A percentile compares a stretch with the other conserved stretches of the same genome.
Conservation (phyloP, 164 flowering plant species). For the Berberis vulgaris region DNA sequence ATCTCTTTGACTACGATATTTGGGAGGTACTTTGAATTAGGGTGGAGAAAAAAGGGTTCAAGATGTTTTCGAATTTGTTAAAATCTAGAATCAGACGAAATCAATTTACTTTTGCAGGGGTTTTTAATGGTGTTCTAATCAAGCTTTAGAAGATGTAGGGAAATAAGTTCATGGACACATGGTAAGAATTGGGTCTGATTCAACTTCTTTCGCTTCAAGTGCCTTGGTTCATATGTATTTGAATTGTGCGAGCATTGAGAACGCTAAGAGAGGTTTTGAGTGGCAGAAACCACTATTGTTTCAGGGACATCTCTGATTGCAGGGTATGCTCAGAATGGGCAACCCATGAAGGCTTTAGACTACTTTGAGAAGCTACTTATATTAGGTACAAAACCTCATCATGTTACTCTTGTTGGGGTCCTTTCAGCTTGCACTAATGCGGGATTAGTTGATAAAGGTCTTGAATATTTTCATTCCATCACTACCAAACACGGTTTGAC, state of each 20-base stretch:
- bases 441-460: conserved; percentile 25
- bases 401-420: conserved; percentile 23
- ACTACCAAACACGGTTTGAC: conserved; percentile 21
- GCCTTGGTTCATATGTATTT: conserved; percentile 28
- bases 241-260: conserved; percentile 24
- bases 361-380: conserved; percentile 23
- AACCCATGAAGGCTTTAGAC: conserved; percentile 20
- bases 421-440: conserved; percentile 32
- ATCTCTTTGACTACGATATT: conserved; percentile 31
- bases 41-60: conserved; percentile 22
- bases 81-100: conserved; percentile 20
- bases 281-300: conserved; percentile 22
- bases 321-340: conserved; percentile 28
- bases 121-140: conserved; percentile 24
- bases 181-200: conserved; percentile 19
- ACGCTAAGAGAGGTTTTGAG: conserved; percentile 17
- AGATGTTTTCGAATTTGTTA: conserved; percentile 18
- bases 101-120: conserved; percentile 25
- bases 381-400: conserved; percentile 23
- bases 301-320: conserved; percentile 28
- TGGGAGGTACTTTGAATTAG: conserved; percentile 21
- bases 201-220: conserved; percentile 19
- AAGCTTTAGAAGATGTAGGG: conserved; percentile 19
- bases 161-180: conserved; percentile 28
- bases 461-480: conserved; percentile 21